phyloP scores from a whole-genome alignment of 2,329 filamentous ascomycete genomes.

The Zymoseptoria brevis region DNA sequence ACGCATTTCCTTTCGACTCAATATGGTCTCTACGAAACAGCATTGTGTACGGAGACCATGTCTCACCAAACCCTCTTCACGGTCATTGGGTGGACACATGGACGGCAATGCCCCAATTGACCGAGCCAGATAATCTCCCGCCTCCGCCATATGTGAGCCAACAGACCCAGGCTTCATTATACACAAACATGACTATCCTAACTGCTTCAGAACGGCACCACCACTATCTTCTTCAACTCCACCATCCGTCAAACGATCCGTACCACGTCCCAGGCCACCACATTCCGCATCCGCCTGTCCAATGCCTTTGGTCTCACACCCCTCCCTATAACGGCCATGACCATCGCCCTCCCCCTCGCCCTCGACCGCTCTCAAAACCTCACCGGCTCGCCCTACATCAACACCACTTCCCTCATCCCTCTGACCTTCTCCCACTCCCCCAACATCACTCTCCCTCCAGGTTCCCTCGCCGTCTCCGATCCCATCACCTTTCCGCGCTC shows the following conservation, averaged over 20 bases:
- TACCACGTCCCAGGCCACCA: slow-evolving; percentile 45
- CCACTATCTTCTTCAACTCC: slow-evolving; percentile 51
- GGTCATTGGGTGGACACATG: slow-evolving; percentile 56
- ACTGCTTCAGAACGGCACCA: slow-evolving; percentile 41
- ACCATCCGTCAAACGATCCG: slow-evolving; percentile 61
- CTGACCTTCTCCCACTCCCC: slow-evolving; percentile 52
- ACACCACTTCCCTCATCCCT: slow-evolving; percentile 43
- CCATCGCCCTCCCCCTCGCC: slow-evolving; percentile 46
- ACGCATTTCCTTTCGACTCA: neutral
- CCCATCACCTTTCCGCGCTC: slow-evolving; percentile 45
- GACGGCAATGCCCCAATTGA: slow-evolving; percentile 59
- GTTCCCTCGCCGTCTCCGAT: slow-evolving; percentile 53
- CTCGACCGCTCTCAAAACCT: slow-evolving; percentile 36
- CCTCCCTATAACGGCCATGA: slow-evolving; percentile 52
- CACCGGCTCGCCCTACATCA: slow-evolving; percentile 47
- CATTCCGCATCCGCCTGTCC: slow-evolving; percentile 55
- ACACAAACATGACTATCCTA: slow-evolving; percentile 9
- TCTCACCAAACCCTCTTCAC: slow-evolving; percentile 10
- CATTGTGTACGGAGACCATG: neutral
- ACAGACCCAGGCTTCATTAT: slow-evolving; percentile 22
- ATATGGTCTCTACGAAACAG: neutral
- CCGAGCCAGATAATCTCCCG: slow-evolving; percentile 55
- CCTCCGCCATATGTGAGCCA: slow-evolving; percentile 47
- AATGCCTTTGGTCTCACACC: slow-evolving; percentile 57
- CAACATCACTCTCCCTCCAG: slow-evolving; percentile 46